A percentile compares a stretch with the other conserved stretches of the same genome.
phyloP scores from a whole-genome alignment of 2,329 filamentous ascomycete genomes.

The Aspergillus tamarii region DNA sequence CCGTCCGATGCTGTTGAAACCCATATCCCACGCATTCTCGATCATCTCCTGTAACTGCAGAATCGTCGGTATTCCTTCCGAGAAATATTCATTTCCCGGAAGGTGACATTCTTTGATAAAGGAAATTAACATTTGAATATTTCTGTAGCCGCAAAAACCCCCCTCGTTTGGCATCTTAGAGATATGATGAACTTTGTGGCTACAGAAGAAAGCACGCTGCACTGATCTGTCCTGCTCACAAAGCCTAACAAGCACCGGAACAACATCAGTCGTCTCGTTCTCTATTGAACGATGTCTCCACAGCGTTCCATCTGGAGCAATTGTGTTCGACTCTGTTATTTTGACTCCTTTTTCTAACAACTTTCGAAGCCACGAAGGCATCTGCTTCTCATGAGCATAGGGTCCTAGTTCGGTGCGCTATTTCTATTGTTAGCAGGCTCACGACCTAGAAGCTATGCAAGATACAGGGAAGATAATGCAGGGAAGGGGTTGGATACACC shows the following conservation, averaged over 20 bases:
- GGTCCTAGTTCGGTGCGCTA: constrained; percentile 68
- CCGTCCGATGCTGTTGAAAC: constrained; percentile 74
- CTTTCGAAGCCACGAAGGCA: constrained; percentile 70
- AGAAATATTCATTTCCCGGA: constrained; percentile 64
- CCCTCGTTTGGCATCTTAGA: constrained; percentile 82
- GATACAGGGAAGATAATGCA: not conserved
- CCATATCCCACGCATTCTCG: constrained; percentile 83
- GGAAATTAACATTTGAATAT: constrained; percentile 88
- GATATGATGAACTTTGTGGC: constrained; percentile 74
- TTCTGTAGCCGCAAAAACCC: constrained; percentile 92
- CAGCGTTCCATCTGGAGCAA: constrained; percentile 48
- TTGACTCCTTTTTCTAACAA: constrained; percentile 65
- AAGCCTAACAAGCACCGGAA: constrained; percentile 65
- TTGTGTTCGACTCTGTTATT: constrained; percentile 56
- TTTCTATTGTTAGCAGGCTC: constrained; percentile 19
- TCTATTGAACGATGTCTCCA: constrained; percentile 47
- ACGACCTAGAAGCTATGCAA: not conserved
- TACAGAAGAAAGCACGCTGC: constrained; percentile 76
- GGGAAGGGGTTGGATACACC: constrained; percentile 28
- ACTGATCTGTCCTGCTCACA: constrained; percentile 68
- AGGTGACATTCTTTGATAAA: constrained; percentile 67
- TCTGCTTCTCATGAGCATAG: constrained; percentile 72
- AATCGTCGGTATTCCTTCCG: constrained; percentile 69
- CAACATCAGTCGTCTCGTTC: constrained; percentile 57
- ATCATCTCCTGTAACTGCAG: constrained; percentile 84